Base-by-base conservation (phyloP, 2,329 filamentous ascomycete species). In the Stenocarpella maydis region DNA sequence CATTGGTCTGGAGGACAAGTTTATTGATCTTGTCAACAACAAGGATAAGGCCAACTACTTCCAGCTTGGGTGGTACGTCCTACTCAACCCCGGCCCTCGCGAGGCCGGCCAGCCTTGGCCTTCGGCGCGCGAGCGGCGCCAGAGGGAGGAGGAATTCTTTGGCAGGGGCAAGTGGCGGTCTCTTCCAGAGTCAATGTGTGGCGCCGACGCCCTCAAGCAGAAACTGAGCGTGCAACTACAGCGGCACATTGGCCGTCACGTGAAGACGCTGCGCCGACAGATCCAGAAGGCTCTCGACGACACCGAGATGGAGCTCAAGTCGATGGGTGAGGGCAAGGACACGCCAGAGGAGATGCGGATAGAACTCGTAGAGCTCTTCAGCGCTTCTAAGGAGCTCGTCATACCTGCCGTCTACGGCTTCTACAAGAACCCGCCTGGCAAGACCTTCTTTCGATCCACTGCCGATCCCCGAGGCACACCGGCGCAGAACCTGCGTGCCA, bases 351-450 rank as follows among this genome's bases (percentile, higher is more conserved):
- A 86, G 78, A 86, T 86, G 84, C 80, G 84, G 17, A 80, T 85
- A 69, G 83, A 86, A 74, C 84, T 86, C 74, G 84, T 84, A 53
- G 84, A 86, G 72, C 79, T 86, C 7, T 86, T 86, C 70, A 85
- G 84, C 0, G 79, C 81, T 0, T 86, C 83, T 39, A 85, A 85
- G 77, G 85, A 86, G 65, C 80, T 86, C n/a, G 83, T 86, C 45
- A 85, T 83, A 1, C 84, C 84, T 3, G 84, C 85, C 47, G 83
- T 86, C 31, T 84, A 86, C 65, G 85, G 84, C 61, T 85, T 85
- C 77, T 86, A 86, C 81, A 86, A 86, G 79, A 86, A 86, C 70
- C 84, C 84, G 0, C 83, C 85, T 19, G 82, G 83, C 68, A 84
- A 85, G 73, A 80, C 78, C 65, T 86, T 86, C 78, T 86, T 86